Percentiles rank a stretch among this genome's conserved stretches.
phyloP scores from a whole-genome alignment of 2,329 filamentous ascomycete genomes.

The Plectosphaerella plurivora region DNA sequence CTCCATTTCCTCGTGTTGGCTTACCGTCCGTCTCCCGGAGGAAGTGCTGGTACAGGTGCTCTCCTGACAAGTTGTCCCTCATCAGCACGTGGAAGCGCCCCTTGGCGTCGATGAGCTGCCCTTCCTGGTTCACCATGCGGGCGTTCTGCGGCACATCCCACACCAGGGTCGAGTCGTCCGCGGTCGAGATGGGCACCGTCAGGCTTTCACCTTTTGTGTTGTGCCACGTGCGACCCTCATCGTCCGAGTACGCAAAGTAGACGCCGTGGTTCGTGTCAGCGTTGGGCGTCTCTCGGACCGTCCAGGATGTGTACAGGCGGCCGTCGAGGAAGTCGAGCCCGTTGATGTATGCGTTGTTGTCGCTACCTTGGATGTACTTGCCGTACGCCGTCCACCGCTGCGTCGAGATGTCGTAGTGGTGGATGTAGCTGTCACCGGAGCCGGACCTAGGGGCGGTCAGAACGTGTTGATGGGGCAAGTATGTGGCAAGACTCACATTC shows the following conservation, averaged over 20 bases:
- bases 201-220: conserved; percentile 8
- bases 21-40: conserved; percentile 6
- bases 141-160: conserved; percentile 11
- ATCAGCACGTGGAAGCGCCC: conserved; percentile 13
- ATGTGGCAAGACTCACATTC: not conserved
- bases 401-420: conserved; percentile 7
- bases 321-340: conserved; percentile 9
- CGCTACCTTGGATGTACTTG: conserved; percentile 10
- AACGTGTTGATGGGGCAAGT: not conserved
- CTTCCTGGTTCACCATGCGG: conserved; percentile 16
- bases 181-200: conserved; percentile 1
- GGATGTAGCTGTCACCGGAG: conserved; percentile 14
- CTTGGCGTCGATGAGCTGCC: conserved; percentile 10
- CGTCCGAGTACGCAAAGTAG: conserved; percentile 11
- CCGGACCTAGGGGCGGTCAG: conserved; percentile 4
- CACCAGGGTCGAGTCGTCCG: conserved; percentile 4
- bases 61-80: conserved; percentile 9
- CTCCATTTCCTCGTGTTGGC: not conserved
- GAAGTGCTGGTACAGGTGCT: conserved; percentile 12
- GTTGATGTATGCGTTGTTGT: conserved; percentile 17
- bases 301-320: conserved; percentile 12
- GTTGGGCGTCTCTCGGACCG: conserved; percentile 13
- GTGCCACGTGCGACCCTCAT: conserved; percentile 11
- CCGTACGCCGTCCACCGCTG: conserved; percentile 10
- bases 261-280: conserved; percentile 15